phyloP scores from a whole-genome alignment of 108 stramenopile species.

The Cyclostephanos tholiformis region DNA sequence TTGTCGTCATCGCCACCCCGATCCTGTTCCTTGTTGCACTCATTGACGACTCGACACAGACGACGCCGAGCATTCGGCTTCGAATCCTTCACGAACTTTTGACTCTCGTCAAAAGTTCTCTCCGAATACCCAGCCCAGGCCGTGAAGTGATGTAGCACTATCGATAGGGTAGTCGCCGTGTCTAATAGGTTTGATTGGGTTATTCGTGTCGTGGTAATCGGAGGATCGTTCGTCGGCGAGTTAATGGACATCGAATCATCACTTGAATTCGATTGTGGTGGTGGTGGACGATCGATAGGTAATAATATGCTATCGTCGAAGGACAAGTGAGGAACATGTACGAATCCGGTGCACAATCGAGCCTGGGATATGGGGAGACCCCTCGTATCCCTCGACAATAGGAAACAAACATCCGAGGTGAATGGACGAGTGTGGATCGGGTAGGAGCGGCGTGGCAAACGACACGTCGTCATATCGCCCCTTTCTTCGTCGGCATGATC shows the following conservation, averaged over 20 bases:
- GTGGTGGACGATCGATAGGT: conserved; percentile 2
- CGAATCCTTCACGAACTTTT: conserved; percentile 50
- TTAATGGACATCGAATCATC: neutral
- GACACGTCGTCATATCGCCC: conserved; percentile 1
- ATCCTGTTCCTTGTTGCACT: neutral
- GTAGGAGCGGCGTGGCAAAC: conserved; percentile 23
- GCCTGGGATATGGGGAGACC: conserved; percentile 70
- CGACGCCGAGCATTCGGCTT: conserved; percentile 27
- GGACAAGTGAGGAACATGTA: conserved; percentile 73
- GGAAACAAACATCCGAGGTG: conserved; percentile 38
- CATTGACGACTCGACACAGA: conserved; percentile 13
- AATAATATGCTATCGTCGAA: conserved; percentile 18
- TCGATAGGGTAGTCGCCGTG: conserved; percentile 63
- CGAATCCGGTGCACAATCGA: conserved; percentile 62
- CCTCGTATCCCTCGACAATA: conserved; percentile 40
- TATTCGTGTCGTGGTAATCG: conserved; percentile 6
- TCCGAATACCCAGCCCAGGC: conserved; percentile 57
- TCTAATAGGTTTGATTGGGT: conserved; percentile 51
- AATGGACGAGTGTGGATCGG: conserved; percentile 45
- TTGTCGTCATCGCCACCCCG: neutral
- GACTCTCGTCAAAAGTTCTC: conserved; percentile 41
- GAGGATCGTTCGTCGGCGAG: neutral
- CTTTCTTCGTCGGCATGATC: neutral
- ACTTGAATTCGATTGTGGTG: neutral
- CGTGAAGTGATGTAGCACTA: conserved; percentile 76